Evolutionary conservation across 1,284 basidiomycete genomes (phyloP).

Genomic region (Ustilago loliicola): DNA sequence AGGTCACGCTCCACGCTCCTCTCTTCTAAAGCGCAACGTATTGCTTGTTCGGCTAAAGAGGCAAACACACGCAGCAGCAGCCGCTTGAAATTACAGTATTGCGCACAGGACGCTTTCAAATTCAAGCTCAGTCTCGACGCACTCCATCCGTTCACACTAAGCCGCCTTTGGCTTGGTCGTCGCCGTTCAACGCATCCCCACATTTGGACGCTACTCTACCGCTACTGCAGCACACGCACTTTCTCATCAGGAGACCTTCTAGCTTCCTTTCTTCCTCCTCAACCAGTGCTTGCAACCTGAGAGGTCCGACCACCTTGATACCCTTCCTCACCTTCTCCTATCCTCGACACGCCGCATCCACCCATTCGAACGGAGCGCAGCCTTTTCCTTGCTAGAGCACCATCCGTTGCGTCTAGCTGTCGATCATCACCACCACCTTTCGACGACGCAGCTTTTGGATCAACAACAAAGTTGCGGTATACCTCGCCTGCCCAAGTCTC

Average conservation of each 20-base stretch:
- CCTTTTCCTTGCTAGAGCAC: not conserved
- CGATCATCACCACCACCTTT: not conserved
- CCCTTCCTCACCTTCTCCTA: not conserved
- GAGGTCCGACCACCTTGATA: constrained; percentile 8
- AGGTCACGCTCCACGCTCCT: not conserved
- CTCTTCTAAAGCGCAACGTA: not conserved
- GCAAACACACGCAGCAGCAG: not conserved
- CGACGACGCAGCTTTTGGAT: not conserved
- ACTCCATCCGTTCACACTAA: not conserved
- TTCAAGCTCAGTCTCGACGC: not conserved
- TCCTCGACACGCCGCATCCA: not conserved
- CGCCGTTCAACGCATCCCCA: not conserved
- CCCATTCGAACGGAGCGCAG: not conserved
- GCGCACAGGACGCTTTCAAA: constrained; percentile 7
- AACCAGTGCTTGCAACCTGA: constrained; percentile 5
- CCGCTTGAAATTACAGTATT: not conserved
- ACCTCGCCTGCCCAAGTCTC: too few relatives aligned
- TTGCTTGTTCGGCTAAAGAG: constrained; percentile 6
- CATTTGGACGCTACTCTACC: not conserved
- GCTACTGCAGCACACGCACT: not conserved
- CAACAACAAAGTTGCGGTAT: too few relatives aligned
- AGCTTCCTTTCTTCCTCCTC: constrained; percentile 1
- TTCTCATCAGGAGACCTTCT: not conserved
- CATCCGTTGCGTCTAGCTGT: not conserved
- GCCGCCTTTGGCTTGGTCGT: not conserved